Evolutionary conservation across 352 stramenopile genomes (phyloP).

Genomic region (Achlya hypogyna): DNA sequence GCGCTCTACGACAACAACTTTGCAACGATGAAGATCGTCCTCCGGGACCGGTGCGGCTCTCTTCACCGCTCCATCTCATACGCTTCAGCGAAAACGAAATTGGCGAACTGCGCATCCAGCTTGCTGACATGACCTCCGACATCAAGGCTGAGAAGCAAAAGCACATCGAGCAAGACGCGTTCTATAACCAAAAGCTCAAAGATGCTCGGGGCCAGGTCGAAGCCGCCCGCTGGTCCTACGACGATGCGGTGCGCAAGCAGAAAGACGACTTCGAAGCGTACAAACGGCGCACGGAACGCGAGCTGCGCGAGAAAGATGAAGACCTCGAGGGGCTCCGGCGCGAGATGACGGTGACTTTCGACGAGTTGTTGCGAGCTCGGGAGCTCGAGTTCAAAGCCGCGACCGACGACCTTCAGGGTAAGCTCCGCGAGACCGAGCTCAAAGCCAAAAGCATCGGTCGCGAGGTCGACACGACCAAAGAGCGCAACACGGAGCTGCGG

Average conservation of each 20-base stretch:
- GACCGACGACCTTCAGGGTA: conserved; percentile 34
- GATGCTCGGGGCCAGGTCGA: conserved; percentile 64
- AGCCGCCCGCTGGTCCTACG: conserved; percentile 58
- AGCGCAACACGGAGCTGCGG: conserved; percentile 45
- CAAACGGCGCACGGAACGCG: conserved; percentile 39
- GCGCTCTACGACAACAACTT: conserved; percentile 82
- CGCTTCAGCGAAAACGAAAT: conserved; percentile 34
- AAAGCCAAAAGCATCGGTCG: conserved; percentile 36
- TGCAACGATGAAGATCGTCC: conserved; percentile 52
- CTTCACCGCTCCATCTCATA: neutral
- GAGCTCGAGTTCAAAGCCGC: conserved; percentile 47
- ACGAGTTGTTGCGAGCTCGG: conserved; percentile 61
- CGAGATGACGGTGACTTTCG: conserved; percentile 63
- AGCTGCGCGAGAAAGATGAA: conserved; percentile 69
- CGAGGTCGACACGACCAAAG: conserved; percentile 35
- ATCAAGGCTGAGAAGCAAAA: conserved; percentile 39
- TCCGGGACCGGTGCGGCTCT: conserved; percentile 50
- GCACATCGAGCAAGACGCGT: conserved; percentile 36
- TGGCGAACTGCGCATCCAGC: conserved; percentile 51
- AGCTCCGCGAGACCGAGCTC: conserved; percentile 51
- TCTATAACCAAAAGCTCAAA: conserved; percentile 65
- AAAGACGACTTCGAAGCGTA: conserved; percentile 52
- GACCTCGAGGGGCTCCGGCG: conserved; percentile 60
- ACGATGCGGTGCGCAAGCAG: conserved; percentile 53
- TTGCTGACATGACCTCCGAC: conserved; percentile 43